These are phyloP conservation scores for Puya raimondii DNA, from an alignment of 176 grass and related monocot species.

Conservation along the genomic window DNA sequence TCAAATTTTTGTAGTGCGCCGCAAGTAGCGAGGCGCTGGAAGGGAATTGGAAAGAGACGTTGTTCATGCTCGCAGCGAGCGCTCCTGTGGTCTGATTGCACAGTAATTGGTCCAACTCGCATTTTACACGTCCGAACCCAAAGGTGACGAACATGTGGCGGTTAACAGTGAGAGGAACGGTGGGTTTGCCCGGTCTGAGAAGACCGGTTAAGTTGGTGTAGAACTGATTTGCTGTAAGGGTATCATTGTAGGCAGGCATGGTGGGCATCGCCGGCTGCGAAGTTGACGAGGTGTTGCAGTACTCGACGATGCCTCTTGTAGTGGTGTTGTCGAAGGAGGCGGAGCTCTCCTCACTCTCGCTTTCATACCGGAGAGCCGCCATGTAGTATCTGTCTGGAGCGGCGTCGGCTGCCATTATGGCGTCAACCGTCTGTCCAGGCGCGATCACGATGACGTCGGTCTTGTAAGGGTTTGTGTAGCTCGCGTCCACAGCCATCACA, in stretches of 20 bases:
- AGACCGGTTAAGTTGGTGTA: slow-evolving; percentile 36
- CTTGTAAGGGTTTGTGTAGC: slow-evolving; percentile 52
- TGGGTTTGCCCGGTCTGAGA: slow-evolving; percentile 26
- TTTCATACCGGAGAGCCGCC: slow-evolving; percentile 38
- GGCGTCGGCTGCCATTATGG: slow-evolving; percentile 41
- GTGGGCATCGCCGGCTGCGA: slow-evolving; percentile 5
- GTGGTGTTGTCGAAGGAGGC: slow-evolving; percentile 33
- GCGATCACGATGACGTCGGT: slow-evolving; percentile 39
- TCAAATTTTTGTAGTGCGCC: slow-evolving; percentile 16
- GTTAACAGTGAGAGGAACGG: slow-evolving; percentile 32
- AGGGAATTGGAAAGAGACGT: slow-evolving; percentile 53
- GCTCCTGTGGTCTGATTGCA: slow-evolving; percentile 48
- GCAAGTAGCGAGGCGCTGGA: slow-evolving; percentile 34
- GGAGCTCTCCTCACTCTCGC: background rate
- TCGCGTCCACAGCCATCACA: slow-evolving; percentile 44
- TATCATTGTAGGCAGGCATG: slow-evolving; percentile 49
- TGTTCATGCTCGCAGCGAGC: slow-evolving; percentile 64
- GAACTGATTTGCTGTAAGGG: slow-evolving; percentile 26
- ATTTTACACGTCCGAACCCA: slow-evolving; percentile 30
- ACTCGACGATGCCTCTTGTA: slow-evolving; percentile 30
- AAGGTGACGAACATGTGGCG: slow-evolving; percentile 39
- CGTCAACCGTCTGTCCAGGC: slow-evolving; percentile 59
- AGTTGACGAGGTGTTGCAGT: background rate
- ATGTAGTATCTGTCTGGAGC: slow-evolving; percentile 35
- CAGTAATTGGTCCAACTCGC: slow-evolving; percentile 30